Conservation (phyloP, 2,329 filamentous ascomycete species). For the Pseudogymnoascus sp. region DNA sequence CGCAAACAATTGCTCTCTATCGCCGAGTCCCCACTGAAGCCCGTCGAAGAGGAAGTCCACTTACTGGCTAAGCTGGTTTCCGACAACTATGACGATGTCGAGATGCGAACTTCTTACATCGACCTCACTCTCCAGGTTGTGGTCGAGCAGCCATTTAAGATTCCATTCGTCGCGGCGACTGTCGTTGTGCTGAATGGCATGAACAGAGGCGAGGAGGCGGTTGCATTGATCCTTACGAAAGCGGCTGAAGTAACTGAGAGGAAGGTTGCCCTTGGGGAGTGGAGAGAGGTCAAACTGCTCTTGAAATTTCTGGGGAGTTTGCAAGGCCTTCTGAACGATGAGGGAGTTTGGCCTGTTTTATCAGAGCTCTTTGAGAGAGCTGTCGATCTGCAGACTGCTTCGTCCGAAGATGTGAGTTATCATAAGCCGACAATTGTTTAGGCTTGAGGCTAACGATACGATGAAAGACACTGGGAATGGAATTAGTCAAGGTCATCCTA, state of each 20-base stretch:
- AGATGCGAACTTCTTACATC: constrained; percentile 66
- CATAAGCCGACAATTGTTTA: not conserved
- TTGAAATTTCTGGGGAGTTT: constrained; percentile 85
- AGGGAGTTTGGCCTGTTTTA: constrained; percentile 77
- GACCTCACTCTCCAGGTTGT: constrained; percentile 69
- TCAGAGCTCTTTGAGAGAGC: constrained; percentile 87
- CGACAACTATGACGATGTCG: constrained; percentile 80
- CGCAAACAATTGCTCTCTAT: constrained; percentile 73
- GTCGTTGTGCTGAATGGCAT: constrained; percentile 72
- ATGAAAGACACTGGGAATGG: constrained; percentile 61
- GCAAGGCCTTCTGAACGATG: constrained; percentile 70
- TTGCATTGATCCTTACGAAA: constrained; percentile 61
- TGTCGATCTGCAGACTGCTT: constrained; percentile 88
- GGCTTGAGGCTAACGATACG: not conserved
- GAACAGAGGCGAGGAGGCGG: constrained; percentile 58
- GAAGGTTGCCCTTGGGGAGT: constrained; percentile 65
- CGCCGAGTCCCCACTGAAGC: constrained; percentile 72
- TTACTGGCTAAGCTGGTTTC: constrained; percentile 68
- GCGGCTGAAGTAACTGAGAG: constrained; percentile 56
- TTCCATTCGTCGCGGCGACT: constrained; percentile 84
- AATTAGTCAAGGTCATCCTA: constrained; percentile 94
- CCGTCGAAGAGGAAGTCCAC: constrained; percentile 71
- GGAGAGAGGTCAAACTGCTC: constrained; percentile 85
- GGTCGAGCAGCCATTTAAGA: constrained; percentile 91
- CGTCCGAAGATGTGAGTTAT: constrained; percentile 75